These are phyloP conservation scores for Kazachstania taianensis DNA, from an alignment of 805 yeast genomes.

Conservation along the genomic window DNA sequence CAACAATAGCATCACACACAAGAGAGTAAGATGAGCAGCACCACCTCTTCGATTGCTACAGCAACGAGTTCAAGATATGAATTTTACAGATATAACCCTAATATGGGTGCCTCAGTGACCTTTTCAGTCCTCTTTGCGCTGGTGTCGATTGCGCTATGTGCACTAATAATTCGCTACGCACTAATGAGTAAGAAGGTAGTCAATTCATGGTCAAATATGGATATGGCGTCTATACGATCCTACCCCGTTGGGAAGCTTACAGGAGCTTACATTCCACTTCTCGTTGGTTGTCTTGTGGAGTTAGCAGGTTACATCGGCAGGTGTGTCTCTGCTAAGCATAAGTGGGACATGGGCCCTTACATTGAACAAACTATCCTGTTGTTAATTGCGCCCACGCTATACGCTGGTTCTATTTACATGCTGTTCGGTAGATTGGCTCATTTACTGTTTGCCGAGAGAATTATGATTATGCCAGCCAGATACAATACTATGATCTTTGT, in stretches of 20 bases:
- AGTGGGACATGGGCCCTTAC: constrained; percentile 11
- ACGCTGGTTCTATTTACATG: constrained; percentile 29
- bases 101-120: constrained; percentile 10
- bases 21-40: too few relatives aligned
- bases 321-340: constrained; percentile 10
- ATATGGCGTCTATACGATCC: background rate
- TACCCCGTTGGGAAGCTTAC: constrained; percentile 2
- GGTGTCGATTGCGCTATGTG: background rate
- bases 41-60: too few relatives aligned
- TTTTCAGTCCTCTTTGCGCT: constrained; percentile 11
- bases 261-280: constrained; percentile 16
- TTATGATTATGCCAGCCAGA: constrained; percentile 16
- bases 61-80: too few relatives aligned
- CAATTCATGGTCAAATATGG: background rate
- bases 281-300: constrained; percentile 22
- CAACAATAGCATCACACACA: too few relatives aligned
- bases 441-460: constrained; percentile 11
- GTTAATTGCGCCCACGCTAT: constrained; percentile 27
- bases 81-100: constrained; percentile 12
- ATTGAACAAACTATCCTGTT: constrained; percentile 21
- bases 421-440: constrained; percentile 21
- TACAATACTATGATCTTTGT: constrained; percentile 25
- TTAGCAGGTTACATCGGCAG: constrained; percentile 23
- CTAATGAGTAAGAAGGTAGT: background rate
- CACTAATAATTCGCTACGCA: background rate